A percentile compares a stretch with the other conserved stretches of the same genome.
phyloP scores from a whole-genome alignment of 2,329 filamentous ascomycete genomes.

The Colletotrichum sp. region DNA sequence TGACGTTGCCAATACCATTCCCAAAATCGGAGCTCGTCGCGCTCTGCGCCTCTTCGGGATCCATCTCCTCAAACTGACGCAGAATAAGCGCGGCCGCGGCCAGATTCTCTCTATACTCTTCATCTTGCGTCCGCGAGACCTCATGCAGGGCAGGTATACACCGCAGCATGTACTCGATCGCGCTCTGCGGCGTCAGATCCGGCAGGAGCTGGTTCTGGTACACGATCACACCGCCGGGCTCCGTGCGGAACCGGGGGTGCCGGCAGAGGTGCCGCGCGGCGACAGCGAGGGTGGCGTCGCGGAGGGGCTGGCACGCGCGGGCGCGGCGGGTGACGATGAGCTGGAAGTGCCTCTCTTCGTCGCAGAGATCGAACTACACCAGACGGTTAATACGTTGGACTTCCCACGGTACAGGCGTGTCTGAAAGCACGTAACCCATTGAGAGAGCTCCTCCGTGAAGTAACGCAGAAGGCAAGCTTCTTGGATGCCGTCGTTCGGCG shows the following conservation, averaged over 20 bases:
- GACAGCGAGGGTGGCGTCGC: conserved; percentile 46
- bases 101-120: conserved; percentile 44
- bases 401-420: fast-evolving
- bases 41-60: conserved; percentile 37
- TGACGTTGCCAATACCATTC: conserved; percentile 25
- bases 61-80: conserved; percentile 45
- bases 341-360: conserved; percentile 44
- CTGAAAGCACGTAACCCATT: conserved; percentile 34
- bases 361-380: conserved; percentile 42
- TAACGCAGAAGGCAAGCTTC: conserved; percentile 44
- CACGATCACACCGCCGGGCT: conserved; percentile 32
- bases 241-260: conserved; percentile 41
- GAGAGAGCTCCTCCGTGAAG: conserved; percentile 44
- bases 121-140: conserved; percentile 31
- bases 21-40: not conserved
- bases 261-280: conserved; percentile 43
- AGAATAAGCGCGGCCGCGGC: conserved; percentile 46
- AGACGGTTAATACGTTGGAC: not conserved
- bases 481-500: conserved; percentile 28
- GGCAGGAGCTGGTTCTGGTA: conserved; percentile 43
- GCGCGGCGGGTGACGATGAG: conserved; percentile 40
- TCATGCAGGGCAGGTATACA: conserved; percentile 44
- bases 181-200: conserved; percentile 39
- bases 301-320: conserved; percentile 38
- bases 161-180: conserved; percentile 44